phyloP scores from a whole-genome alignment of 2,329 filamentous ascomycete genomes.

The Dactylellina leptospora region DNA sequence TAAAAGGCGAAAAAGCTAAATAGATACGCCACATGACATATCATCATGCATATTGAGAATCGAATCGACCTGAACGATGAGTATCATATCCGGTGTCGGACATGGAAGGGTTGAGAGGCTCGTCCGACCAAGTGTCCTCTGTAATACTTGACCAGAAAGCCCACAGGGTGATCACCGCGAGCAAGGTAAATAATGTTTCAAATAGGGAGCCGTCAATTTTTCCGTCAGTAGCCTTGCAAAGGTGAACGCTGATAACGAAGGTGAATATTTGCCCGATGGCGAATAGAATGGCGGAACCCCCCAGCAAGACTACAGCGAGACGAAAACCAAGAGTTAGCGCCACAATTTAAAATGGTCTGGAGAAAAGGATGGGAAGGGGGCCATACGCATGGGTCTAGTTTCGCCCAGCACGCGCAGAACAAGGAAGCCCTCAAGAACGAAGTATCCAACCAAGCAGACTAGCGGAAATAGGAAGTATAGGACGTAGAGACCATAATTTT shows the following conservation, averaged over 20 bases:
- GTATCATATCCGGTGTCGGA: constrained; percentile 43
- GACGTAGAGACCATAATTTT: constrained; percentile 84
- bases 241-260: constrained; percentile 89
- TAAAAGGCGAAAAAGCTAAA: constrained; percentile 3
- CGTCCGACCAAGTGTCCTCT: constrained; percentile 89
- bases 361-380: too few relatives aligned
- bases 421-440: constrained; percentile 80
- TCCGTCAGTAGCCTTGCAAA: constrained; percentile 82
- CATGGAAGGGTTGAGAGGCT: constrained; percentile 58
- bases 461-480: constrained; percentile 90
- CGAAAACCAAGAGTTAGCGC: neutral
- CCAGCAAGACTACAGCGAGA: constrained; percentile 47
- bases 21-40: constrained; percentile 8
- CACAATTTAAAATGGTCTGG: too few relatives aligned
- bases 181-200: constrained; percentile 88
- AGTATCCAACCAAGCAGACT: constrained; percentile 87
- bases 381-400: constrained; percentile 82
- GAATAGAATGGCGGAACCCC: constrained; percentile 78
- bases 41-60: constrained; percentile 33
- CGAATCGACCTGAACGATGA: constrained; percentile 40
- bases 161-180: constrained; percentile 85
- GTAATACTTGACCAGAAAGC: constrained; percentile 99
- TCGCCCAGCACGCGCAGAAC: constrained; percentile 89
- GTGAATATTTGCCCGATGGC: constrained; percentile 95
- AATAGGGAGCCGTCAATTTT: constrained; percentile 94